A percentile compares a stretch with the other conserved stretches of the same genome.
Evolutionary conservation across 306 rosid species (phyloP).

Genomic region (Ammopiptanthus mongolicus): DNA sequence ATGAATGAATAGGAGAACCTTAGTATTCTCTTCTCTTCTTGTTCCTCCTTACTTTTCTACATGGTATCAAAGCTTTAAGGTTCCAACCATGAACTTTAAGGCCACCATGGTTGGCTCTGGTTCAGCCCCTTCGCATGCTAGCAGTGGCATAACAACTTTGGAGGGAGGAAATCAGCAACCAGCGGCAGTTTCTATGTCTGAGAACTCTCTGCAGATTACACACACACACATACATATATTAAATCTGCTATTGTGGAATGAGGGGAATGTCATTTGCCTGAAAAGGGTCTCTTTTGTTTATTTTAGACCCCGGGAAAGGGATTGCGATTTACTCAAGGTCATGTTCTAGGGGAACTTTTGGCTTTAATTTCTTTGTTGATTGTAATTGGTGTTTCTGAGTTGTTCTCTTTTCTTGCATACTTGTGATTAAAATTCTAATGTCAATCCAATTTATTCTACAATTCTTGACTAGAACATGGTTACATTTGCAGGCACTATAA

Average conservation of each 20-base stretch:
- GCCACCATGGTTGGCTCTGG: no score
- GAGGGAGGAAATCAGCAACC: no score
- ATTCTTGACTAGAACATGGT: conserved; percentile 24
- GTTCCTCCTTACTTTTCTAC: no score
- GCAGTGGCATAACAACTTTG: no score
- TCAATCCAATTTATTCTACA: conserved; percentile 2
- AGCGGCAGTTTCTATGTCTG: no score
- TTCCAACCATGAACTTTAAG: no score
- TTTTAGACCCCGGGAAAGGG: conserved; percentile 3
- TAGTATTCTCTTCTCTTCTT: no score
- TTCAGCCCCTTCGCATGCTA: no score
- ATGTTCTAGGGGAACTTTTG: neutral
- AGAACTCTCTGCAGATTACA: no score
- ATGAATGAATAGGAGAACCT: no score
- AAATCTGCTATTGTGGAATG: conserved; percentile 10
- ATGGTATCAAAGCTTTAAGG: no score
- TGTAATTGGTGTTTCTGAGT: neutral
- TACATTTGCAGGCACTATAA: conserved; percentile 91
- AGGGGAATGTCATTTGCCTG: neutral
- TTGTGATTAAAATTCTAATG: conserved; percentile 7
- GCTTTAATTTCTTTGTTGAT: neutral
- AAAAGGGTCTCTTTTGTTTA: neutral
- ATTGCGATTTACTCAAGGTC: neutral
- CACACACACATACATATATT: neutral
- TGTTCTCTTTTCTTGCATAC: neutral